These are phyloP conservation scores for Gonapodya sp. DNA, from an alignment of 192 early-diverging fungal species.

Conservation along the genomic window DNA sequence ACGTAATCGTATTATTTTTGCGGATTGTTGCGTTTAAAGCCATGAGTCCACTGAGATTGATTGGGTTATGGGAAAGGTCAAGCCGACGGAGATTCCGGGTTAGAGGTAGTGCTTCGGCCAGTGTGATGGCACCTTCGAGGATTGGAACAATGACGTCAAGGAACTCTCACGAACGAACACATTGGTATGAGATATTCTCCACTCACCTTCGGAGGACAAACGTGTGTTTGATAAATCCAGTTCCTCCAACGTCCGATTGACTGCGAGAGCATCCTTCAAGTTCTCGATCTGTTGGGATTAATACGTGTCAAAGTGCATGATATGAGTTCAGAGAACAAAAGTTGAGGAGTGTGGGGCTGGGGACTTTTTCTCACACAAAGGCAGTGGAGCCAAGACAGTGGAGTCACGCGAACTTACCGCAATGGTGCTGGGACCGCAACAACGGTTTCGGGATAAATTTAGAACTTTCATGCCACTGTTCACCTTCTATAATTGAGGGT, in stretches of 20 bases:
- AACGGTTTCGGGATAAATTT: constrained; percentile 46
- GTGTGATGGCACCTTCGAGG: constrained; percentile 44
- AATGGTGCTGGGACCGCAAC: constrained; percentile 26
- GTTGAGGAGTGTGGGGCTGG: no score
- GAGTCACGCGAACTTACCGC: constrained; percentile 24
- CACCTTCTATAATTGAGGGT: constrained; percentile 14
- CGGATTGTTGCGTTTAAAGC: constrained; percentile 72
- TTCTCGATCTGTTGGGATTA: constrained; percentile 16
- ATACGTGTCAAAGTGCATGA: no score
- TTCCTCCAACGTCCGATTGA: constrained; percentile 51
- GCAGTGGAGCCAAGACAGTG: constrained; percentile 31
- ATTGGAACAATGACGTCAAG: constrained; percentile 11
- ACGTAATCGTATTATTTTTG: constrained; percentile 63
- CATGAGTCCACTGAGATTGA: constrained; percentile 71
- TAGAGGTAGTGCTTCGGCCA: constrained; percentile 76
- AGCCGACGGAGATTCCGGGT: constrained; percentile 54
- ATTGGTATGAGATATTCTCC: neutral
- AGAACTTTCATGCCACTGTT: constrained; percentile 37
- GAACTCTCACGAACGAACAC: constrained; percentile 1
- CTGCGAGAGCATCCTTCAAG: constrained; percentile 32
- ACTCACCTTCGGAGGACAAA: constrained; percentile 53
- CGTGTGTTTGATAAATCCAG: constrained; percentile 52
- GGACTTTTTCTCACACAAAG: no score
- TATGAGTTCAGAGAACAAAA: no score
- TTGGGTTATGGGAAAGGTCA: constrained; percentile 66